phyloP scores from a whole-genome alignment of 163 green algal genomes.

The Coccomyxa subellipsoidea region DNA sequence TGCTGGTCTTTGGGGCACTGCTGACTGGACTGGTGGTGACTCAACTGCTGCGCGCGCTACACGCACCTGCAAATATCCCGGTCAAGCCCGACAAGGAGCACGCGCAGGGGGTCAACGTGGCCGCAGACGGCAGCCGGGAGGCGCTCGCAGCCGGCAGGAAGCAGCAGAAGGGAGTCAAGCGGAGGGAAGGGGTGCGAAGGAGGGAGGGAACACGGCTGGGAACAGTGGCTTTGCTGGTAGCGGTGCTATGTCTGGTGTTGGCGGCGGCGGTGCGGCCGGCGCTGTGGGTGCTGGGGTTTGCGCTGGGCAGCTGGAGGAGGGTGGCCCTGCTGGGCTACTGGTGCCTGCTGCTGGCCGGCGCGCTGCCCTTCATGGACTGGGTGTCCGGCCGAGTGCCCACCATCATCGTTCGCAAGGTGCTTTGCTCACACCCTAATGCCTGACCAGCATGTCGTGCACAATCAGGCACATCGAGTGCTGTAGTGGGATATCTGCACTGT shows the following conservation, averaged over 20 bases:
- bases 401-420: slow-evolving; percentile 40
- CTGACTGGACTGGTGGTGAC: not conserved
- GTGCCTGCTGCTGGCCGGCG: slow-evolving; percentile 19
- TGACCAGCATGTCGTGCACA: too few species aligned
- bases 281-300: slow-evolving; percentile 31
- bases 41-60: not conserved
- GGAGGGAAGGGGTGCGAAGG: not conserved
- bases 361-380: slow-evolving; percentile 37
- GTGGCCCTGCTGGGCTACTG: slow-evolving; percentile 35
- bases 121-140: not conserved
- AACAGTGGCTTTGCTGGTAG: not conserved
- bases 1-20: slow-evolving; percentile 20
- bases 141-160: not conserved
- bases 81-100: not conserved
- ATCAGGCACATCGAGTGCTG: too few species aligned
- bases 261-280: slow-evolving; percentile 18
- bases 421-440: not conserved
- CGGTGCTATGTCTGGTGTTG: slow-evolving; percentile 7
- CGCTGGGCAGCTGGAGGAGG: slow-evolving; percentile 12
- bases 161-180: not conserved
- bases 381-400: slow-evolving; percentile 27
- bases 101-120: not conserved
- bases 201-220: not conserved
- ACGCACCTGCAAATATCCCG: not conserved
- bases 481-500: too few species aligned